Percentiles rank a stretch among this genome's conserved stretches.
These are phyloP conservation scores for Phytophthora pistaciae DNA, from an alignment of 352 stramenopile species.

Conservation along the genomic window DNA sequence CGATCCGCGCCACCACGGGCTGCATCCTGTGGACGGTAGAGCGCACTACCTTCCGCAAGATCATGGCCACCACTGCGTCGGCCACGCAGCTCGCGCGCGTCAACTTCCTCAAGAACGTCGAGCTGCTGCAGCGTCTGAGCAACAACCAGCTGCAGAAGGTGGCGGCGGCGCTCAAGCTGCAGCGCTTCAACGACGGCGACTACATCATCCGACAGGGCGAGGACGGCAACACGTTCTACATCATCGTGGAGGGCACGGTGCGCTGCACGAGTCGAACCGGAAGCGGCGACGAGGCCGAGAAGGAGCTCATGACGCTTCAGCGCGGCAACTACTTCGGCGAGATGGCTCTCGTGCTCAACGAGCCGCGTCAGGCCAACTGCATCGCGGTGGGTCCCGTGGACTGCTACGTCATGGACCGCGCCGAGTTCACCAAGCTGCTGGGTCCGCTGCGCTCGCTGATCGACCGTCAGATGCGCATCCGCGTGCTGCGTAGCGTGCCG, in stretches of 20 bases:
- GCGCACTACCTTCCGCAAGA: conserved; percentile 84
- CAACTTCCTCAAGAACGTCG: conserved; percentile 95
- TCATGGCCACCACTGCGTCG: conserved; percentile 84
- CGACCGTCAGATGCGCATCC: conserved; percentile 92
- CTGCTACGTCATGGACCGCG: conserved; percentile 92
- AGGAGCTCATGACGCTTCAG: conserved; percentile 82
- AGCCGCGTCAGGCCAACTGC: conserved; percentile 89
- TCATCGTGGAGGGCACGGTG: conserved; percentile 95
- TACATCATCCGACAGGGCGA: conserved; percentile 96
- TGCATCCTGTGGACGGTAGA: conserved; percentile 95
- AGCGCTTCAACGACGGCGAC: conserved; percentile 90
- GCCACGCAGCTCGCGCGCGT: conserved; percentile 81
- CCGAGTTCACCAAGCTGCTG: conserved; percentile 90
- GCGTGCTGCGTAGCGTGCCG: conserved; percentile 92
- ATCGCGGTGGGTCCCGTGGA: conserved; percentile 82
- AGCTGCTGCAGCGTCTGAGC: conserved; percentile 92
- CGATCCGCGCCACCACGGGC: conserved; percentile 88
- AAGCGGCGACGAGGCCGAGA: conserved; percentile 60
- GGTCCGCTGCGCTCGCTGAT: conserved; percentile 79
- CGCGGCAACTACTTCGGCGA: conserved; percentile 91
- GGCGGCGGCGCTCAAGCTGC: conserved; percentile 82
- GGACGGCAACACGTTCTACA: conserved; percentile 97
- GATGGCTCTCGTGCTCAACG: conserved; percentile 88
- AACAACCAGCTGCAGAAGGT: conserved; percentile 90
- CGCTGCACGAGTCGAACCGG: conserved; percentile 68